These are phyloP conservation scores for Podaxis pistillaris DNA, from an alignment of 768 basidiomycete genomes.

Conservation along the genomic window DNA sequence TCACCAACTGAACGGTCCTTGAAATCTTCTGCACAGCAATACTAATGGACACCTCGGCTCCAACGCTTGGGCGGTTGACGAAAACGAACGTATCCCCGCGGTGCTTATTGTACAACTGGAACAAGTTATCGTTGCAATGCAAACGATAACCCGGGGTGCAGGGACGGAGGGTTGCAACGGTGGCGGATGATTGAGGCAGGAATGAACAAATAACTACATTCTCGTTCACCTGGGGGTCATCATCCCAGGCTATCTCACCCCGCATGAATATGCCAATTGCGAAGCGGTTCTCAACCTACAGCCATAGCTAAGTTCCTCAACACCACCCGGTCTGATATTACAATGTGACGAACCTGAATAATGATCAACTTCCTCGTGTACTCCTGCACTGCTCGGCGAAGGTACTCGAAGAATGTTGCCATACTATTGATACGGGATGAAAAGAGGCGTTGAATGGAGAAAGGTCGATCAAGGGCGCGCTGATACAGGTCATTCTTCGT, in stretches of 20 bases:
- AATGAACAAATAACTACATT: slow-evolving; percentile 65
- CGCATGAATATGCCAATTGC: slow-evolving; percentile 63
- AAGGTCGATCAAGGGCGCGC: slow-evolving; percentile 47
- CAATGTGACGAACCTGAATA: slow-evolving; percentile 41
- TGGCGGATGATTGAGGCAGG: slow-evolving; percentile 48
- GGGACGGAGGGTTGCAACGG: slow-evolving; percentile 46
- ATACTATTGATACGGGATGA: slow-evolving; percentile 52
- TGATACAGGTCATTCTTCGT: slow-evolving; percentile 48
- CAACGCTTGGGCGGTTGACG: slow-evolving; percentile 44
- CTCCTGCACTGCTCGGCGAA: slow-evolving; percentile 52
- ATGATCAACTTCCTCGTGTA: slow-evolving; percentile 59
- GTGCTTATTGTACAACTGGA: slow-evolving; percentile 59
- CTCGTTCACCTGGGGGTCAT: slow-evolving; percentile 54
- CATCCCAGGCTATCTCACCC: slow-evolving; percentile 56
- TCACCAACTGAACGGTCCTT: slow-evolving; percentile 46
- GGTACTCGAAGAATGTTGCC: slow-evolving; percentile 59
- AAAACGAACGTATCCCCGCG: slow-evolving; percentile 57
- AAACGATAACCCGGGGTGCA: slow-evolving; percentile 54
- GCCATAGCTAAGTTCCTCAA: not conserved
- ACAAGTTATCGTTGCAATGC: slow-evolving; percentile 50
- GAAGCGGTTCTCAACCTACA: slow-evolving; percentile 60
- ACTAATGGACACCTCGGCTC: slow-evolving; percentile 50
- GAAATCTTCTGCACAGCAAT: slow-evolving; percentile 67
- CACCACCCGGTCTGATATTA: not conserved
- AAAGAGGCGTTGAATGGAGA: slow-evolving; percentile 60